A percentile compares a stretch with the other conserved stretches of the same genome.
Conservation (phyloP, 2,329 filamentous ascomycete genomes). For the Penicillium sp. region DNA sequence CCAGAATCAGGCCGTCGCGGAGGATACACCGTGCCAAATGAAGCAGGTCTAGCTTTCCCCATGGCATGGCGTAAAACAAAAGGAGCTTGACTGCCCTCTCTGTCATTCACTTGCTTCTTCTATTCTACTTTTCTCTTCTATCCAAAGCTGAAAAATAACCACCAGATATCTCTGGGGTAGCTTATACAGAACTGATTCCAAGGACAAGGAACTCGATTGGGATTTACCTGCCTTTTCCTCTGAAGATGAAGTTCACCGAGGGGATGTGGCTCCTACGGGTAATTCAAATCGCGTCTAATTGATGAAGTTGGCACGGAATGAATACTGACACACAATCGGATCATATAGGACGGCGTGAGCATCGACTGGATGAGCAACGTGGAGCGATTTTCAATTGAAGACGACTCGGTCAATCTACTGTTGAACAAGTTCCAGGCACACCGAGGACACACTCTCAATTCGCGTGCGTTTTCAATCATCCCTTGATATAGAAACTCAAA, state of each 20-base stretch:
- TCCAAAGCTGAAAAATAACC: background rate
- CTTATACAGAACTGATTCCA: background rate
- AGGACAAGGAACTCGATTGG: background rate
- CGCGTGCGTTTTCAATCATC: slow-evolving; percentile 24
- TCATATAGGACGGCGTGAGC: slow-evolving; percentile 34
- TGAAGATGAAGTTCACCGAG: slow-evolving; percentile 45
- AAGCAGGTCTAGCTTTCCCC: background rate
- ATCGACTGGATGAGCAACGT: slow-evolving; percentile 47
- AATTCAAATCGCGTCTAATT: background rate
- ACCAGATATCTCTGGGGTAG: background rate
- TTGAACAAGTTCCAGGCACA: slow-evolving; percentile 40
- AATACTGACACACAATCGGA: background rate
- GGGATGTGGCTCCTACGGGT: slow-evolving; percentile 43
- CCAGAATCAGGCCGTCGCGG: slow-evolving; percentile 13
- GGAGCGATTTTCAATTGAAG: slow-evolving; percentile 33
- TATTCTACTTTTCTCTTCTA: background rate
- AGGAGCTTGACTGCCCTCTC: background rate
- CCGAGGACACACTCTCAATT: slow-evolving; percentile 44
- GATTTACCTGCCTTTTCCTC: background rate
- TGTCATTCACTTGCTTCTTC: background rate
- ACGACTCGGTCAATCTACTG: slow-evolving; percentile 36
- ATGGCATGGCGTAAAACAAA: background rate
- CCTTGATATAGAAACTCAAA: background rate
- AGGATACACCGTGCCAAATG: slow-evolving; percentile 18
- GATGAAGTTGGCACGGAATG: background rate